Evolutionary conservation across 441 rosid genomes (phyloP), one percentile per base, ranked within the genome.

Genomic region (Aleurites moluccanus): DNA sequence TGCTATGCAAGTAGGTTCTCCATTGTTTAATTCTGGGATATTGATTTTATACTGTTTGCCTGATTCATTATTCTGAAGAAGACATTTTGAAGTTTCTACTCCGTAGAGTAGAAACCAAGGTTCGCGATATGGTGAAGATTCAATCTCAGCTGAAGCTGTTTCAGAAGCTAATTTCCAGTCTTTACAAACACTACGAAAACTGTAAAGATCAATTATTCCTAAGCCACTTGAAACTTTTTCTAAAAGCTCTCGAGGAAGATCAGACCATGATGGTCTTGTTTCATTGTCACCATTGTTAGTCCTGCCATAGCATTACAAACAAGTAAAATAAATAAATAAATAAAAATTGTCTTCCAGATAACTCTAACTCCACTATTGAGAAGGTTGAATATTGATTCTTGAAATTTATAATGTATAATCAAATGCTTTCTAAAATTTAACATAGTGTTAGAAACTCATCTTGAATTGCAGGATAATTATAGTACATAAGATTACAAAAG

Each of bases 51-150:
- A 79, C 28, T 10, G 72, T 2, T 50, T 50, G 11, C 10, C 69
- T 0, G 66, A 11, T 69, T 23, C 69, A 25, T 57, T 49, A 0
- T 6, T 38, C 7, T 62, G 30, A 64, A 82, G 62, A 4, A 33
- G 21, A 65, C 80, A 76, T 7, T 30, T 44, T 11, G 77, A 55
- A 35, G 30, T 47, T 71, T 74, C 40, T 30, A 30, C 75, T 0
- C 79, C 83, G 15, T 82, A 77, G 2, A 79, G 62, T 6, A 82
- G 67, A 33, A 79, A 75, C 82, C 81, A 78, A 25, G 78, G 82
- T 14, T 3, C 3, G 53, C 5, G 44, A 56, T 9, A 69, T 28
- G 21, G 8, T 38, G 40, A 38, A 38, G 78, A 64, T 65, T 75
- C 78, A 6, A 78, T 35, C 56, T 72, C 45, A 6, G 79, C 82